Evolutionary conservation across 2,329 filamentous ascomycete genomes (phyloP), one percentile per base, ranked within the genome.

Genomic region (Gnomoniopsis smithogilvyi): DNA sequence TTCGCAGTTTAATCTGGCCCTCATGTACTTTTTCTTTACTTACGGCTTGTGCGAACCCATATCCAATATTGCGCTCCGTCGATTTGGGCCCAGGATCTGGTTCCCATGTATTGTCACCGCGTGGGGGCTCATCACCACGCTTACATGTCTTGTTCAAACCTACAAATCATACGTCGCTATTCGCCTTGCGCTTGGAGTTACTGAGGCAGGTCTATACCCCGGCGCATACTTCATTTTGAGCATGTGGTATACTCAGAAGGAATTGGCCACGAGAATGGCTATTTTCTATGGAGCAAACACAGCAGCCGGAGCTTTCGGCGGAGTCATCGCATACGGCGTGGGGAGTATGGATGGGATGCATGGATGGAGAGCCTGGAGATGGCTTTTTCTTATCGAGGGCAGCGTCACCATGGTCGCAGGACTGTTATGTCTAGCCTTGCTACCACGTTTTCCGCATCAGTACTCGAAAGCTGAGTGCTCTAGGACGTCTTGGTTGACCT

Each of bases 341-440:
- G 66, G 66, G n/a, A 65, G 64, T 30, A 66, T 75, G 59, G 69
- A 74, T 52, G 67, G 70, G 26, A 64, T 64, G 8, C 56, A 61
- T 22, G 72, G 72, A 1, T 58, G 72, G 34, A 60, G 60, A 11
- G 72, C 69, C 14, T 76, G 74, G 74, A 64, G 66, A 55, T 76
- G 73, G 72, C 64, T 74, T 2, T 74, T 73, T 57, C 68, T 74
- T 24, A 69, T 75, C 19, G 69, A 74, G 57, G 72, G 72, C 17
- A 61, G 65, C 22, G 66, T 72, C 6, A 74, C 73, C 14, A 65
- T 72, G 30, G 58, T 66, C 24, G 64, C 73, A 33, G 71, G 71
- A 17, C 30, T 71, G 46, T 48, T 62, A 19, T 64, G 67, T 2
- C 59, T 66, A 30, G 26, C 26, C 26, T 8, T 30, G 26, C 26